Conservation (phyloP, 2,329 filamentous ascomycete genomes). For the Eutypa lata region DNA sequence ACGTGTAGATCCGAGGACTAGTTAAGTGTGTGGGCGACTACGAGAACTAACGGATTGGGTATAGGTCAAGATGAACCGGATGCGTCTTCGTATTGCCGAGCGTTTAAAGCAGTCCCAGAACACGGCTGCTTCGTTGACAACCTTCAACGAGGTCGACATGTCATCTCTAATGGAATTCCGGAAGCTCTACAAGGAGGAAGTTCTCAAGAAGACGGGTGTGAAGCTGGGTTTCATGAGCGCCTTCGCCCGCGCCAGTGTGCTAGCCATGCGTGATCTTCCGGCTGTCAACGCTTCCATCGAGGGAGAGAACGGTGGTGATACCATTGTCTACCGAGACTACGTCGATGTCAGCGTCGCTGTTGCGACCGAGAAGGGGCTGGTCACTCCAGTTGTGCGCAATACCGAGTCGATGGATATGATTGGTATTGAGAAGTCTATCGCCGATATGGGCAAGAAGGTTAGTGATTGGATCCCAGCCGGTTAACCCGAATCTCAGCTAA, state of each 20-base stretch:
- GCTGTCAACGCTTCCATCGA: constrained; percentile 96
- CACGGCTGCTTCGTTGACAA: constrained; percentile 93
- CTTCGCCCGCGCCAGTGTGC: constrained; percentile 83
- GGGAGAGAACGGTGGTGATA: constrained; percentile 90
- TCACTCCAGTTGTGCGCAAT: constrained; percentile 95
- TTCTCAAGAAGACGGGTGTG: constrained; percentile 92
- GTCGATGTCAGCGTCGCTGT: constrained; percentile 97
- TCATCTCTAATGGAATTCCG: constrained; percentile 95
- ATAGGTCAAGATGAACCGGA: constrained; percentile 99
- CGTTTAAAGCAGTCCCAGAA: constrained; percentile 99
- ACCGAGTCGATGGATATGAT: constrained; percentile 85
- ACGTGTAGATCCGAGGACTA: constrained; percentile 35
- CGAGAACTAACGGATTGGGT: neutral
- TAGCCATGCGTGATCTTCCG: constrained; percentile 94
- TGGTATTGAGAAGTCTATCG: constrained; percentile 85
- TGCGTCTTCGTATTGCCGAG: constrained; percentile 96
- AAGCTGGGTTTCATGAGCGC: constrained; percentile 99
- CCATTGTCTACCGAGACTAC: constrained; percentile 97
- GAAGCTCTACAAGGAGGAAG: constrained; percentile 94
- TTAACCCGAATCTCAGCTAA: constrained; percentile 1
- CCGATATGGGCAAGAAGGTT: constrained; percentile 94
- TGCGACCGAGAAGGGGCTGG: constrained; percentile 93
- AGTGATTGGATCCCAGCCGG: constrained; percentile 13
- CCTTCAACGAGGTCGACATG: constrained; percentile 99
- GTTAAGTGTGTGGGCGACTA: neutral